Conservation (phyloP, 441 rosid genomes). For the Erodium moschatum region DNA sequence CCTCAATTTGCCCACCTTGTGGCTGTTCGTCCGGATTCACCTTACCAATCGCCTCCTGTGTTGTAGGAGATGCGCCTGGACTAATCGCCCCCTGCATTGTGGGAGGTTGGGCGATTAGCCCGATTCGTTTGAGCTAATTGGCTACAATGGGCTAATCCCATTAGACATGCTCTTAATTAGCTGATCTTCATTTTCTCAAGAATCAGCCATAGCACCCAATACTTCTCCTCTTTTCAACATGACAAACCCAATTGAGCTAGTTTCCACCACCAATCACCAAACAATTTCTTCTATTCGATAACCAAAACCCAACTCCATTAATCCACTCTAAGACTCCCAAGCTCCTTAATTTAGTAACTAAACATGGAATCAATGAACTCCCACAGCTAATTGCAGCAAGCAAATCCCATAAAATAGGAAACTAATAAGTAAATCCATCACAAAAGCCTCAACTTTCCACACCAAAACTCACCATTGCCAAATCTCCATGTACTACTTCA, state of each 20-base stretch:
- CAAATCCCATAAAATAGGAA: background rate
- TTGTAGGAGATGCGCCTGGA: too few relatives aligned
- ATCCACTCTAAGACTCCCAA: background rate
- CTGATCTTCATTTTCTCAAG: background rate
- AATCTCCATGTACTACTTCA: conserved; percentile 7
- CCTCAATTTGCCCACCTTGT: too few relatives aligned
- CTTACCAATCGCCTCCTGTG: too few relatives aligned
- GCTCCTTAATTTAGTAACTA: background rate
- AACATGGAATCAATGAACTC: background rate
- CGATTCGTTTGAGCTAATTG: too few relatives aligned
- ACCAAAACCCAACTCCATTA: background rate
- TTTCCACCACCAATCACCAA: too few relatives aligned
- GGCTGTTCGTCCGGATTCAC: too few relatives aligned
- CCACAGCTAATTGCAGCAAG: background rate
- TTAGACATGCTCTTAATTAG: background rate
- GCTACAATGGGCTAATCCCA: too few relatives aligned
- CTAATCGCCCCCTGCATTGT: too few relatives aligned
- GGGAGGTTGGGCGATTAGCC: too few relatives aligned
- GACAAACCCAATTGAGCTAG: too few relatives aligned
- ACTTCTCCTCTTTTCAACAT: too few relatives aligned
- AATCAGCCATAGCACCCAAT: background rate
- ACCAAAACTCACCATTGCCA: background rate
- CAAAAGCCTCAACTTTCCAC: background rate
- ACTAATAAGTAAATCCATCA: background rate
- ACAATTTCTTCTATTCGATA: background rate